These are phyloP conservation scores for Chlorokybus atmophyticus DNA, from an alignment of 139 green algal species.

Conservation along the genomic window DNA sequence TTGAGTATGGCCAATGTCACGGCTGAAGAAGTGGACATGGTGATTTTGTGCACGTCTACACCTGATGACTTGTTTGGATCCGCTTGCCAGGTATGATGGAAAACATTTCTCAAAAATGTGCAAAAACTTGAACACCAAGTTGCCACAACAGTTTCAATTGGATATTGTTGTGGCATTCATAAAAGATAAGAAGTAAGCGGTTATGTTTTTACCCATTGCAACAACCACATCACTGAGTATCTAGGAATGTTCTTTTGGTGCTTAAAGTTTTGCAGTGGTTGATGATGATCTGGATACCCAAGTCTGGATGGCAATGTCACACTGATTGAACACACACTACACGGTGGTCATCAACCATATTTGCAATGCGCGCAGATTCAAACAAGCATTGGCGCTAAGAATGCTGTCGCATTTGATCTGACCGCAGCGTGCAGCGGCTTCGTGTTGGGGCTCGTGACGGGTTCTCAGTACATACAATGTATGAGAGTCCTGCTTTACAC, in stretches of 20 bases:
- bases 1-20: conserved; percentile 75
- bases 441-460: conserved; percentile 77
- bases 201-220: too few species aligned
- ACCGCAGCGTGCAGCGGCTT: conserved; percentile 96
- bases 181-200: too few species aligned
- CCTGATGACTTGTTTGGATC: conserved; percentile 91
- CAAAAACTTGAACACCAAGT: neutral
- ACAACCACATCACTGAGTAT: too few species aligned
- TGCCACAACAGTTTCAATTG: neutral
- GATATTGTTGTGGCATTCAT: too few species aligned
- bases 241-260: too few species aligned
- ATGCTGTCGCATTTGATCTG: conserved; percentile 82
- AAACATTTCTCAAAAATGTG: neutral
- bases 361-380: too few species aligned
- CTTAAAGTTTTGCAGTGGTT: too few species aligned
- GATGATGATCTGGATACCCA: too few species aligned
- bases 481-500: neutral
- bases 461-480: conserved; percentile 19
- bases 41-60: conserved; percentile 84
- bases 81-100: conserved; percentile 43
- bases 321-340: too few species aligned
- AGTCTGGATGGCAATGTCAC: too few species aligned
- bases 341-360: too few species aligned
- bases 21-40: conserved; percentile 72
- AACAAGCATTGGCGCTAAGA: conserved; percentile 61